Evolutionary conservation across 179 eudicot genomes (phyloP).

Genomic region (Beta corolliflora): DNA sequence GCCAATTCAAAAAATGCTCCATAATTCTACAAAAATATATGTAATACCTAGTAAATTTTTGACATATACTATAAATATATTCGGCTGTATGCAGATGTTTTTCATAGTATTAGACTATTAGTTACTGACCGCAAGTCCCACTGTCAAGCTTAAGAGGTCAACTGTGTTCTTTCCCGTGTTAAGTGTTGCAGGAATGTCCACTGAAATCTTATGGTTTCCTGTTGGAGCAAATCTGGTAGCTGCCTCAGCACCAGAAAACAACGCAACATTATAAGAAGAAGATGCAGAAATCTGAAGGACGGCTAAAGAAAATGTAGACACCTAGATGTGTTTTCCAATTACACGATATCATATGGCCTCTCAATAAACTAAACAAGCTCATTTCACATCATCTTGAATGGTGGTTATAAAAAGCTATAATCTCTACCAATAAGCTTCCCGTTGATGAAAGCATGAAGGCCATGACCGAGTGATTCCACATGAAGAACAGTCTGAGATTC

Average conservation of each 20-base stretch:
- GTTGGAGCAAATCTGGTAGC: conserved; percentile 43
- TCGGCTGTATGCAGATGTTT: not conserved
- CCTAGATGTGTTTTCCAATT: not conserved
- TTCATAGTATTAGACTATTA: conserved; percentile 22
- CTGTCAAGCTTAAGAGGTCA: conserved; percentile 92
- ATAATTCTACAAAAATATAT: conserved; percentile 59
- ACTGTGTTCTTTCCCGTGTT: conserved; percentile 56
- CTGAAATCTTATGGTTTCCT: conserved; percentile 45
- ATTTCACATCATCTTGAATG: not conserved
- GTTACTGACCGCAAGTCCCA: conserved; percentile 78
- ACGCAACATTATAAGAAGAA: not conserved
- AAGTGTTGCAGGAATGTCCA: conserved; percentile 58
- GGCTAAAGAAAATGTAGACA: too few relatives aligned
- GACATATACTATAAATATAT: not conserved
- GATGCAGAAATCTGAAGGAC: not conserved
- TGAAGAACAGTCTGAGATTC: conserved; percentile 78
- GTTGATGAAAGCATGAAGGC: conserved; percentile 72
- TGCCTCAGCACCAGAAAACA: conserved; percentile 21
- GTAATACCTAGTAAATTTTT: not conserved
- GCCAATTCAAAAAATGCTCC: conserved; percentile 72
- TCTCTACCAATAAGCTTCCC: conserved; percentile 71
- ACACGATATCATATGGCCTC: not conserved
- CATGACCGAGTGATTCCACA: conserved; percentile 84
- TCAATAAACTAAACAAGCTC: not conserved
- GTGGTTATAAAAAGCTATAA: not conserved